Percentiles rank a stretch among this genome's conserved stretches.
These are phyloP conservation scores for Coniella lustricola DNA, from an alignment of 2,329 filamentous ascomycete genomes.

Conservation along the genomic window DNA sequence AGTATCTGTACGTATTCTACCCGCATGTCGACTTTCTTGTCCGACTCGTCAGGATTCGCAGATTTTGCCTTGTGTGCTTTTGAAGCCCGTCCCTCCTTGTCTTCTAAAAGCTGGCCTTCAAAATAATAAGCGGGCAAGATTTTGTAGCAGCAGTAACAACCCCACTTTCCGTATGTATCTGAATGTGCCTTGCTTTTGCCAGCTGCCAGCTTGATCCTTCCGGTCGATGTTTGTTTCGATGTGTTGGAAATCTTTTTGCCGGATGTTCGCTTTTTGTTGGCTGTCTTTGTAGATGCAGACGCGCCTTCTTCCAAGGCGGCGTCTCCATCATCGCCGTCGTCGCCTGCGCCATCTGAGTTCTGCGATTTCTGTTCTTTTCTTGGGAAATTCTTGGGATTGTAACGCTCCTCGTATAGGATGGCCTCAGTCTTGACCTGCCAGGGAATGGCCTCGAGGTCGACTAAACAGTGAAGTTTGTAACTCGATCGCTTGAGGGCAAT, in stretches of 20 bases:
- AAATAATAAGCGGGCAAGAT: conserved; percentile 11
- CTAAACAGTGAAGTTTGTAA: conserved; percentile 4
- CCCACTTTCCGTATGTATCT: conserved; percentile 3
- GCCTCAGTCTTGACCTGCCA: conserved; percentile 10
- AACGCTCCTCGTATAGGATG: conserved; percentile 8
- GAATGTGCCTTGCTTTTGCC: background rate
- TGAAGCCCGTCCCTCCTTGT: background rate
- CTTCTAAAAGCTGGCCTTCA: conserved; percentile 7
- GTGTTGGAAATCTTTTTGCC: background rate
- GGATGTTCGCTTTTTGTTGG: background rate
- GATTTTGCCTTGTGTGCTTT: conserved; percentile 6
- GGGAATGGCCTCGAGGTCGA: conserved; percentile 10
- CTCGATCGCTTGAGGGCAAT: conserved; percentile 8
- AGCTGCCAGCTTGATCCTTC: background rate
- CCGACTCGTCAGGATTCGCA: background rate
- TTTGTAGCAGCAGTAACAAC: conserved; percentile 11
- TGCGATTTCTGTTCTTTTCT: conserved; percentile 1
- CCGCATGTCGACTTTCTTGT: conserved; percentile 13
- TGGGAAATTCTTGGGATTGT: conserved; percentile 7
- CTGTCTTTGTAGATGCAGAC: background rate
- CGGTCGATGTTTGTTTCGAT: background rate
- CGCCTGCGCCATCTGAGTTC: background rate
- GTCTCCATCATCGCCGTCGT: background rate
- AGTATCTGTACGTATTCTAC: conserved; percentile 13
- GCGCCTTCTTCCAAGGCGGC: background rate